Conservation (phyloP, 2,329 filamentous ascomycete species). For the Aureobasidium vineae region DNA sequence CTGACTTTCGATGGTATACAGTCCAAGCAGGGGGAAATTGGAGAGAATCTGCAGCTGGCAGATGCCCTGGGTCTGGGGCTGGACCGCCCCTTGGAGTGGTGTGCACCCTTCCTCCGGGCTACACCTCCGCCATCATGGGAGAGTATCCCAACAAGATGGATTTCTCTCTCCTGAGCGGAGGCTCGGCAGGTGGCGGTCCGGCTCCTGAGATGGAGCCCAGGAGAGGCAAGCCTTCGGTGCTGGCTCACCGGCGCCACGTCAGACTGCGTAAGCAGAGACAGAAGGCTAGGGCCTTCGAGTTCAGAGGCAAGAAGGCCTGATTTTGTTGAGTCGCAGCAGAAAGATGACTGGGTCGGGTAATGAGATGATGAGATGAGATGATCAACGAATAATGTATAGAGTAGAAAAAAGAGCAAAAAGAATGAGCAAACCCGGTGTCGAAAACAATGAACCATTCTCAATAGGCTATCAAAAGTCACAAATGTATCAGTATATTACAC, state of each 20-base stretch:
- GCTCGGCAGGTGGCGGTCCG: background rate
- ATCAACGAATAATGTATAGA: background rate
- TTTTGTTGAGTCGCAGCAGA: background rate
- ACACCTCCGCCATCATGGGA: background rate
- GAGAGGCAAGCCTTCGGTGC: background rate
- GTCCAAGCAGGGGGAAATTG: background rate
- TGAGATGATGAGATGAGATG: background rate
- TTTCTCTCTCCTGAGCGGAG: background rate
- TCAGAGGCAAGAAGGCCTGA: background rate
- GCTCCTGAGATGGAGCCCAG: background rate
- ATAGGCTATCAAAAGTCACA: background rate
- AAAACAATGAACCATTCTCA: background rate
- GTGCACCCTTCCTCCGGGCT: conserved; percentile 5
- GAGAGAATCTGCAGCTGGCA: background rate
- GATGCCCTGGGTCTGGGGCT: conserved; percentile 7
- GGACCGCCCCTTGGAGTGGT: background rate
- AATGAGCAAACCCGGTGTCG: background rate
- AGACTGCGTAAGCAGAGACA: background rate
- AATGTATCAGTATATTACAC: background rate
- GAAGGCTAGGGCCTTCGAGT: background rate
- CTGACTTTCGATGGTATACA: conserved; percentile 18
- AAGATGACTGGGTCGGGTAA: background rate
- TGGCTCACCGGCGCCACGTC: background rate
- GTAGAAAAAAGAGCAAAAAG: background rate
- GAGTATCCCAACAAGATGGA: background rate